Evolutionary conservation across 2,329 filamentous ascomycete species (phyloP), one percentile per base, ranked within the genome.

Genomic region (Spiromastix sp.): DNA sequence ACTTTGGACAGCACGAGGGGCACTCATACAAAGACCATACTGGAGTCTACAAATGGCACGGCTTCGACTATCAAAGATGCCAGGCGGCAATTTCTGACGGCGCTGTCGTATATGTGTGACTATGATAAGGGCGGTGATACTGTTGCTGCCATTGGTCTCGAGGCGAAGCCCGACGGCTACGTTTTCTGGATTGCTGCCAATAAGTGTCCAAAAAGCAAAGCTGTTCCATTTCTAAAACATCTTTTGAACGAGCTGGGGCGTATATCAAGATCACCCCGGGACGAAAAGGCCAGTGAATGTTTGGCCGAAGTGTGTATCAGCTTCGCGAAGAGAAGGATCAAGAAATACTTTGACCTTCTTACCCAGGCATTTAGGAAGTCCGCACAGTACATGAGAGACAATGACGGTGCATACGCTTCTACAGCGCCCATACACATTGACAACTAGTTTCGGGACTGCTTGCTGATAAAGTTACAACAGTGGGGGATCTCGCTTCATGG

Each of bases 111-210:
- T 42, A 42, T 71, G 5, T 69, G 65, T 40, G 68, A 70, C 36
- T 59, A 59, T 31, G 42, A 50, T 0, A 70, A 68, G 41, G 67
- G 68, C 0, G 68, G 68, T 2, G 42, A 50, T 2, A 59, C 59
- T 0, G 63, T 60, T n/a, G 62, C 68, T 0, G 57, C 68, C 0
- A 58, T 71, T 17, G 66, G 55, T 0, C 43, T 68, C 1, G 57
- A 71, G 39, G 48, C 59, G 0, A 39, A 28, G 0, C 24, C 44
- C 1, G 38, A 55, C 0, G 42, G 44, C n/a, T 56, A 55, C 33
- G 48, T 55, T 2, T 66, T 67, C 25, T 70, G 66, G 60, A 32
- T 70, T 5, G 59, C 67, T 3, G 57, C 56, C 1, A 71, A 71
- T 38, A n/a, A n/a, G n/a, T n/a, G n/a, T n/a, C n/a, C n/a, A n/a